Evolutionary conservation across 306 rosid species (phyloP), one percentile per base, ranked within the genome.

Genomic region (Castanopsis chinensis): DNA sequence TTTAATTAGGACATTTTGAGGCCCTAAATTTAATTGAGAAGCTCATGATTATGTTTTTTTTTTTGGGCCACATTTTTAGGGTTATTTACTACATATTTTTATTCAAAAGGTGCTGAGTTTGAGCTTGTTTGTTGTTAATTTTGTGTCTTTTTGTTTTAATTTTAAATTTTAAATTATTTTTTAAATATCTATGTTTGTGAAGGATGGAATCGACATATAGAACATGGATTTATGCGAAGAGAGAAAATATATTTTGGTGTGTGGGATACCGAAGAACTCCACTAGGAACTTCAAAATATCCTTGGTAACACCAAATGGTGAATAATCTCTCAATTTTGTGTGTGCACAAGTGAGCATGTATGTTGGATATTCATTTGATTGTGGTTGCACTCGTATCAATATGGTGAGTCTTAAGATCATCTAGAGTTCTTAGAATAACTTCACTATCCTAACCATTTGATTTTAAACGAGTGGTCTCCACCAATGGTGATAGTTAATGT

Each of bases 281-380:
- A 80, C 70, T 78, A 96, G 76, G 99, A 95, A 90, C 84, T 93
- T 27, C 91, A 80, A n/a, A 90, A 90, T 71, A 73, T 96, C 19
- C 92, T 93, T 60, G 97, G 98, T 81, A 95, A 98, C 61, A 86
- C 99, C 82, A 93, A 91, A 88, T 93, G 98, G 99, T 98, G 93
- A 98, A 98, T 92, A 76, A 79, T 55, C 61, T 56, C 77, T 64
- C 70, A 32, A 45, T 49, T 33, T 37, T 37, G 43, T 67, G 51
- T 6, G 3, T 18, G 14, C 10, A 15, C 1, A 12, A 32, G 15
- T 33, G 52, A 21, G 11, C 19, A 10, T 25, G 6, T 59, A 59
- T 20, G 12, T 59, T 23, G 21, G 15, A 76, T 55, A 57, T 59
- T 33, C 74, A 53, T 23, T 68, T 68, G 43, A 53, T 58, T 37